A percentile compares a stretch with the other conserved stretches of the same genome.
phyloP scores from a whole-genome alignment of 2,329 filamentous ascomycete genomes.

The Trichoderma sp. region DNA sequence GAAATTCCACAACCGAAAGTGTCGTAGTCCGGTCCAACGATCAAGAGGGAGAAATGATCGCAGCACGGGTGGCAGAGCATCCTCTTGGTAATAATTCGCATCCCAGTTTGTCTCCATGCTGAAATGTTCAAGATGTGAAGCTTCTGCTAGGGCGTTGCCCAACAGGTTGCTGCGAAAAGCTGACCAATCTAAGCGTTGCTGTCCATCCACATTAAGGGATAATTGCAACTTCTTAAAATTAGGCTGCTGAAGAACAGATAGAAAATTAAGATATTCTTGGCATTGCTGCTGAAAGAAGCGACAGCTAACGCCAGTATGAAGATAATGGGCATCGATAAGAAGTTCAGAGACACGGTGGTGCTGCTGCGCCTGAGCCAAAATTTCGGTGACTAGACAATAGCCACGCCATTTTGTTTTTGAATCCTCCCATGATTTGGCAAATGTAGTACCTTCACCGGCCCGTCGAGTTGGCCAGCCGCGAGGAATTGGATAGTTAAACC shows the following conservation, averaged over 20 bases:
- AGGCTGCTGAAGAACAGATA: neutral
- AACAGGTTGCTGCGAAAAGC: neutral
- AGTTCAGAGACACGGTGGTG: neutral
- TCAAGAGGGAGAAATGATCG: neutral
- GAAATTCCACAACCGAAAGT: constrained; percentile 6
- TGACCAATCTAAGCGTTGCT: neutral
- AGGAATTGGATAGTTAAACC: neutral
- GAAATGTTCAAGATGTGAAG: neutral
- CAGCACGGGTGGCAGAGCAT: neutral
- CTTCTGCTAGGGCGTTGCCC: neutral
- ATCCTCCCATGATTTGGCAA: neutral
- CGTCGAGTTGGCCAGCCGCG: neutral
- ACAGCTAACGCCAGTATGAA: neutral
- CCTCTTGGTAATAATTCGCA: neutral
- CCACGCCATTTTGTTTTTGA: neutral
- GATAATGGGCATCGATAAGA: neutral
- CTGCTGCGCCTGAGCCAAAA: neutral
- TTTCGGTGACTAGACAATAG: neutral
- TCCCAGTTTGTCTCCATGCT: neutral
- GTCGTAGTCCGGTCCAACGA: neutral
- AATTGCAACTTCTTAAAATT: neutral
- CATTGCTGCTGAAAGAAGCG: neutral
- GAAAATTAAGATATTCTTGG: neutral
- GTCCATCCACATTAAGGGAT: neutral
- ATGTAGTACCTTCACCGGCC: neutral